These are phyloP conservation scores for Coemansia linderi DNA, from an alignment of 371 early-diverging fungal genomes.

Conservation along the genomic window DNA sequence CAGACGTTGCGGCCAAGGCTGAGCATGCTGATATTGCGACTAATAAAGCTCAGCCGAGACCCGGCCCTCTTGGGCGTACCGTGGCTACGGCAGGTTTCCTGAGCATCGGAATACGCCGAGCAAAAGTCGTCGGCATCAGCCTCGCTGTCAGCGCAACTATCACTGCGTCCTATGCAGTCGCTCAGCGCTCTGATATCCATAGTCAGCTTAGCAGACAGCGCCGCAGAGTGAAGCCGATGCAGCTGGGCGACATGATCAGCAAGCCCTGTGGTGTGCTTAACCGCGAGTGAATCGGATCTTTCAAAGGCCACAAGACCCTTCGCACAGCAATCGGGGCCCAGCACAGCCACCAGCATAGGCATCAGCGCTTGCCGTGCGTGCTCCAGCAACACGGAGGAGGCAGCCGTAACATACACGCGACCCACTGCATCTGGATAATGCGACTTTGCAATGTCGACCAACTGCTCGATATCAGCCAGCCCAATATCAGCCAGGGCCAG, in stretches of 20 bases:
- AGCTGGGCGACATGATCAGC: background rate
- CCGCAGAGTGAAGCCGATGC: background rate
- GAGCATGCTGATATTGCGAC: background rate
- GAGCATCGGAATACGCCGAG: slow-evolving; percentile 37
- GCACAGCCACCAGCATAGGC: slow-evolving; percentile 12
- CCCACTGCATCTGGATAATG: slow-evolving; percentile 29
- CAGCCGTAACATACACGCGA: slow-evolving; percentile 37
- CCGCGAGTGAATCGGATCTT: slow-evolving; percentile 17
- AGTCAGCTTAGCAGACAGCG: background rate
- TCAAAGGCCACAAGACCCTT: slow-evolving; percentile 13
- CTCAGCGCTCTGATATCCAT: slow-evolving; percentile 1
- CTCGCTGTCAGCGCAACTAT: slow-evolving; percentile 9
- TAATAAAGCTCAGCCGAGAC: slow-evolving; percentile 12
- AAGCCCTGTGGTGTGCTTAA: background rate
- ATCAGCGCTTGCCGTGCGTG: slow-evolving; percentile 36
- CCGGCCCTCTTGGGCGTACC: slow-evolving; percentile 6
- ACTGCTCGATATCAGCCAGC: background rate
- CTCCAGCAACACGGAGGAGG: slow-evolving; percentile 43
- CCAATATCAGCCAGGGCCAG: slow-evolving; percentile 31
- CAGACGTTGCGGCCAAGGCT: background rate
- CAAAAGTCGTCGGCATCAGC: slow-evolving; percentile 33
- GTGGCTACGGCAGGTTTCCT: background rate
- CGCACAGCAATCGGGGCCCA: background rate
- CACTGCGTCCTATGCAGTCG: slow-evolving; percentile 11
- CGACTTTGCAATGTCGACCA: slow-evolving; percentile 11